A percentile compares a stretch with the other conserved stretches of the same genome.
phyloP scores from a whole-genome alignment of 768 basidiomycete species.

The Lyophyllum shimeji region DNA sequence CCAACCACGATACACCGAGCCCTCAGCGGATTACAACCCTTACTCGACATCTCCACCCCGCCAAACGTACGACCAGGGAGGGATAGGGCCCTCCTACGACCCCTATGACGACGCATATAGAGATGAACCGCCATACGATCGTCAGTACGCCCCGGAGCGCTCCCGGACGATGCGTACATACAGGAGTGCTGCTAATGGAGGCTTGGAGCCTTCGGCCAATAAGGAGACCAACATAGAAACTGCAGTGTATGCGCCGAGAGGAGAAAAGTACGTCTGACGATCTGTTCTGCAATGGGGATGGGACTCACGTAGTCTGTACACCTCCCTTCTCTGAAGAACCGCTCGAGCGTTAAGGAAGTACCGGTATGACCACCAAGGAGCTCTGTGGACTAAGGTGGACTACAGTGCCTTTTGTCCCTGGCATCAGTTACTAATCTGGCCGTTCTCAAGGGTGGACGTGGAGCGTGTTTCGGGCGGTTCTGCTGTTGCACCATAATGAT shows the following conservation, averaged over 20 bases:
- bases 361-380: constrained; percentile 57
- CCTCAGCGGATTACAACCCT: constrained; percentile 40
- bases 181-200: constrained; percentile 7
- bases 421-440: neutral
- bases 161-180: constrained; percentile 15
- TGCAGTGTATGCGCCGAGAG: constrained; percentile 3
- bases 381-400: constrained; percentile 75
- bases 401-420: constrained; percentile 8
- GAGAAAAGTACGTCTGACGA: constrained; percentile 12
- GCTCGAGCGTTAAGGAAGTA: constrained; percentile 48
- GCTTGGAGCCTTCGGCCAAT: constrained; percentile 5
- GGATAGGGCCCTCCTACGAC: constrained; percentile 28
- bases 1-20: constrained; percentile 32
- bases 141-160: constrained; percentile 26
- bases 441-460: constrained; percentile 54
- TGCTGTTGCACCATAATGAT: constrained; percentile 77
- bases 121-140: constrained; percentile 34
- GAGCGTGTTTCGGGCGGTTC: constrained; percentile 64
- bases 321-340: constrained; percentile 28
- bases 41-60: constrained; percentile 44
- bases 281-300: neutral
- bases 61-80: constrained; percentile 53
- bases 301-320: neutral
- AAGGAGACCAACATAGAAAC: constrained; percentile 11
- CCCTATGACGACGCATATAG: constrained; percentile 34